These are phyloP conservation scores for Populus hybrid DNA, from an alignment of 441 rosid genomes.

Conservation along the genomic window DNA sequence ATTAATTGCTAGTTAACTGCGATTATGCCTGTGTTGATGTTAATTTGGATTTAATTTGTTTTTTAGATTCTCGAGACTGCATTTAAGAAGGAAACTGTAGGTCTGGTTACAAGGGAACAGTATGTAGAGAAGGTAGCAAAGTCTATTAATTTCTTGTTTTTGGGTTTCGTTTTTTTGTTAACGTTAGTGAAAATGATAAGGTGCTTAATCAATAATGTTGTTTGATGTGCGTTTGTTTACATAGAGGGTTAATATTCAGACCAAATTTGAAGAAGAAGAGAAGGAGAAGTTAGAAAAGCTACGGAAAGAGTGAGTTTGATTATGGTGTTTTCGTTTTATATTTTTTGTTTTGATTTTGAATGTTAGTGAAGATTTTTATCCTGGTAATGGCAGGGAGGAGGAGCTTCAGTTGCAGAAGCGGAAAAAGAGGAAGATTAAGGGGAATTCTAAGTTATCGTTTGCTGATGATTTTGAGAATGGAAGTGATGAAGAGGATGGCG, in stretches of 20 bases:
- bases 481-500: conserved; percentile 69
- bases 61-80: no score
- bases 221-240: neutral
- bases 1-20: neutral
- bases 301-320: conserved; percentile 70
- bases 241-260: conserved; percentile 90
- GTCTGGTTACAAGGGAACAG: conserved; percentile 86
- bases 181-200: neutral
- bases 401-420: conserved; percentile 81
- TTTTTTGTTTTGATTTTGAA: neutral
- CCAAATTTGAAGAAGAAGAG: conserved; percentile 91
- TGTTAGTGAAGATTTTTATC: neutral
- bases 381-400: conserved; percentile 61
- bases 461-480: conserved; percentile 77
- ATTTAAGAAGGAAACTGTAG: no score
- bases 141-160: neutral
- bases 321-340: neutral
- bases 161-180: neutral
- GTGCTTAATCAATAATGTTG: neutral
- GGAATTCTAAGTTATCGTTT: conserved; percentile 73
- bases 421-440: conserved; percentile 81
- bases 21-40: neutral
- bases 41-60: neutral
- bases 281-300: conserved; percentile 92
- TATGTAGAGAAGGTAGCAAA: conserved; percentile 81